Evolutionary conservation across 2,329 filamentous ascomycete genomes (phyloP).

Genomic region (Xylaria sp.): DNA sequence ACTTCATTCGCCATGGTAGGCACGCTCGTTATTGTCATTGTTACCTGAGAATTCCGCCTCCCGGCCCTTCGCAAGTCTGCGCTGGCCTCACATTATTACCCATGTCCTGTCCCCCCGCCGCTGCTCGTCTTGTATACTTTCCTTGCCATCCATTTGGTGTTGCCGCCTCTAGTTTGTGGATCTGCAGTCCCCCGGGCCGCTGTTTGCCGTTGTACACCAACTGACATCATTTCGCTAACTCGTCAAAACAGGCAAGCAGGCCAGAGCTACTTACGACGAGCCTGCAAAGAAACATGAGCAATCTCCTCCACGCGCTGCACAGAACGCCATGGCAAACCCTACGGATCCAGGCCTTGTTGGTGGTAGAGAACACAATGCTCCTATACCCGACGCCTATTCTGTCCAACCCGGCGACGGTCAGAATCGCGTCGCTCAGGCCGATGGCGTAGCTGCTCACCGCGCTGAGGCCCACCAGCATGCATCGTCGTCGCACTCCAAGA

Average conservation of each 20-base stretch:
- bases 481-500: constrained; percentile 44
- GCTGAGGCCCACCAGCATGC: constrained; percentile 65
- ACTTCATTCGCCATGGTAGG: constrained; percentile 90
- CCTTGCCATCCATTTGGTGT: constrained; percentile 3
- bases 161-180: constrained; percentile 13
- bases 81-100: neutral
- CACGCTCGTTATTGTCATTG: constrained; percentile 35
- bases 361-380: constrained; percentile 53
- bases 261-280: constrained; percentile 67
- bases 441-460: constrained; percentile 67
- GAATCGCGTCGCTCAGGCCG: constrained; percentile 72
- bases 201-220: constrained; percentile 27
- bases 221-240: constrained; percentile 42
- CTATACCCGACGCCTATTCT: constrained; percentile 63
- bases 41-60: neutral
- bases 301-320: constrained; percentile 50
- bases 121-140: neutral
- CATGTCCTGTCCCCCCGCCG: constrained; percentile 1
- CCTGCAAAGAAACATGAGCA: constrained; percentile 58
- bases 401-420: constrained; percentile 64
- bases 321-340: constrained; percentile 58
- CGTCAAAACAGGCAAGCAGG: constrained; percentile 75
- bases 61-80: neutral
- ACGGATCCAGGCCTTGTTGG: constrained; percentile 49
- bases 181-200: constrained; percentile 20